Base-by-base conservation (phyloP, 495 filamentous ascomycete species). In the Pyrenopolyporus hunteri region DNA sequence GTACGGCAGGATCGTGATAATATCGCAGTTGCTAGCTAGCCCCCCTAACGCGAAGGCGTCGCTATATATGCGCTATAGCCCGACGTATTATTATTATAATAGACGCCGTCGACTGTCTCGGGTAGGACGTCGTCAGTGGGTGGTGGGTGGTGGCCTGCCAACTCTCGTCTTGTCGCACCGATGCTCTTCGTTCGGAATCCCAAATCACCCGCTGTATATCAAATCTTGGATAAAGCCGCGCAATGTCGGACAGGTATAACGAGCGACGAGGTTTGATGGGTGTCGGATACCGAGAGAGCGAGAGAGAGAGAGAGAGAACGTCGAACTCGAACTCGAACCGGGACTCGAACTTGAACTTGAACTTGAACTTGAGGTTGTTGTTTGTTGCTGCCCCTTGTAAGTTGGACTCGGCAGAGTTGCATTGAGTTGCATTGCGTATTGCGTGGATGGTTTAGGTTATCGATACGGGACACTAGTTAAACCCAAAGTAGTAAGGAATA, bases 371-470 rank as follows among this genome's bases (percentile, higher is more conserved):
- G 32, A 55, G 28, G 36, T 50, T 49, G 56, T 46, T 40, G 42
- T 29, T 63, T 57, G 59, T 52, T 63, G 8, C 59, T 63, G 43
- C 49, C 50, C 50, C 59, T 62, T 56, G 59, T 45, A 55, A 43
- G 46, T 53, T 55, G 37, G 50, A 53, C 33, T 54, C 25, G 49
- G n/a, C n/a, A n/a, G n/a, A n/a, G n/a, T n/a, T n/a, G n/a, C n/a
- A n/a, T 43, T 59, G 43, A 45, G 62, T 59, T 56, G 56, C 56
- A 60, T 60, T 50, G 56, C 62, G 56, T 46, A 59, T 60, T 65
- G 56, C 62, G 62, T 65, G 51, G 50, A 52, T 31, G 48, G 9
- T 26, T 62, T 56, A 63, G 37, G 33, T 63, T 63, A 64, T 64
- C 60, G 60, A 64, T 64, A 64, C n/a, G n/a, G n/a, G n/a, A n/a